These are phyloP conservation scores for Cladosporium cucumerinum DNA, from an alignment of 2,329 filamentous ascomycete genomes.

Conservation along the genomic window DNA sequence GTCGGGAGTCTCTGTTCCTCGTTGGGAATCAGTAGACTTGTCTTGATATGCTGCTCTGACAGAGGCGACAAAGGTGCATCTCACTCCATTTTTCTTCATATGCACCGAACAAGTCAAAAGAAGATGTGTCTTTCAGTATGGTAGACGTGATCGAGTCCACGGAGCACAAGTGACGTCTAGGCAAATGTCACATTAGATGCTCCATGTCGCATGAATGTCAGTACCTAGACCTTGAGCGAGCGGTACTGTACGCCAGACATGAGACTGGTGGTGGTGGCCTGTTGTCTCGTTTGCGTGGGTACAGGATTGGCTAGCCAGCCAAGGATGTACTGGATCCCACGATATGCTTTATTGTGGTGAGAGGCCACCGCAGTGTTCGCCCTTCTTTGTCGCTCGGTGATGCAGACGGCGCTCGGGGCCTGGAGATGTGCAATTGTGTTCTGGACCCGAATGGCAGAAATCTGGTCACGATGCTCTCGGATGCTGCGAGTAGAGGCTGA, in stretches of 20 bases:
- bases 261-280: background rate
- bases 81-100: background rate
- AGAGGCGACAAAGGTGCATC: background rate
- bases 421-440: background rate
- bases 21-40: background rate
- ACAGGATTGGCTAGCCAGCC: background rate
- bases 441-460: background rate
- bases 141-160: background rate
- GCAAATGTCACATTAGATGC: background rate
- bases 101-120: background rate
- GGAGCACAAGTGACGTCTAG: background rate
- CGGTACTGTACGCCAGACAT: background rate
- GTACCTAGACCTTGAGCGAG: background rate
- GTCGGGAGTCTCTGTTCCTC: background rate
- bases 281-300: background rate
- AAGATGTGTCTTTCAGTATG: background rate
- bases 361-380: background rate
- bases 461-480: background rate
- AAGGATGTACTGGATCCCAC: background rate
- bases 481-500: background rate
- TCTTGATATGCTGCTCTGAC: background rate
- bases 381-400: background rate
- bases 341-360: background rate
- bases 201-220: background rate
- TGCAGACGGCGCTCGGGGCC: background rate